Percentiles rank a stretch among this genome's conserved stretches.
Evolutionary conservation across 2,329 filamentous ascomycete genomes (phyloP).

Genomic region (Cladophialophora psammophila): DNA sequence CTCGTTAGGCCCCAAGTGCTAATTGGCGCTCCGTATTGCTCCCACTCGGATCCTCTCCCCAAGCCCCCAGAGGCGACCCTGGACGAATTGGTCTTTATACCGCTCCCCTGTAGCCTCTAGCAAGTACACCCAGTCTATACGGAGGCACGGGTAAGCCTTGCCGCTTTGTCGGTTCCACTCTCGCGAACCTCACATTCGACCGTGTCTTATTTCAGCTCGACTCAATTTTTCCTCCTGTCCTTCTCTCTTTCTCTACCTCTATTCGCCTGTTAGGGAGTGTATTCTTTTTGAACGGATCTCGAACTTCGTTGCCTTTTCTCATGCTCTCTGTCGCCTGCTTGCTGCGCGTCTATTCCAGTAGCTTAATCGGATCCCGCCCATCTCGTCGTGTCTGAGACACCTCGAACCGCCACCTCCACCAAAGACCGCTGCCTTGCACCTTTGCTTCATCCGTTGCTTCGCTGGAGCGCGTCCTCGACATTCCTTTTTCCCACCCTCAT

Average conservation of each 20-base stretch:
- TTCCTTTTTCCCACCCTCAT: conserved; percentile 24
- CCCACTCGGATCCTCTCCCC: background rate
- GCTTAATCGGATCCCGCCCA: conserved; percentile 16
- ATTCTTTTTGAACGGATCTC: conserved; percentile 24
- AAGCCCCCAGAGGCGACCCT: background rate
- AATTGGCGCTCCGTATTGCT: background rate
- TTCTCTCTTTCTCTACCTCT: conserved; percentile 12
- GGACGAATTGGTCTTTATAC: background rate
- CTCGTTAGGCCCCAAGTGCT: background rate
- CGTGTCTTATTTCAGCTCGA: conserved; percentile 27
- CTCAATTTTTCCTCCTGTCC: conserved; percentile 23
- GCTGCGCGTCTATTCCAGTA: conserved; percentile 23
- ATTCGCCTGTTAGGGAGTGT: conserved; percentile 24
- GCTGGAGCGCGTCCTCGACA: conserved; percentile 20
- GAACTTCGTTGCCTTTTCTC: conserved; percentile 22
- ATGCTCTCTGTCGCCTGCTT: conserved; percentile 22
- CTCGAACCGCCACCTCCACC: conserved; percentile 29
- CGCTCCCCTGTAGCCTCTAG: background rate
- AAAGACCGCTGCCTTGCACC: conserved; percentile 24
- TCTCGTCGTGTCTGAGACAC: conserved; percentile 36
- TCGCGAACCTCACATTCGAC: conserved; percentile 9
- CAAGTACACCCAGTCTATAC: background rate
- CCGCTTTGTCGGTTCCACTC: conserved; percentile 7
- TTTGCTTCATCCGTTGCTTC: conserved; percentile 23
- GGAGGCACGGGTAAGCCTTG: conserved; percentile 8